Percentiles rank a stretch among this genome's conserved stretches.
These are phyloP conservation scores for Papilionanthe hybrid DNA, from an alignment of 116 monocot species.

Conservation along the genomic window DNA sequence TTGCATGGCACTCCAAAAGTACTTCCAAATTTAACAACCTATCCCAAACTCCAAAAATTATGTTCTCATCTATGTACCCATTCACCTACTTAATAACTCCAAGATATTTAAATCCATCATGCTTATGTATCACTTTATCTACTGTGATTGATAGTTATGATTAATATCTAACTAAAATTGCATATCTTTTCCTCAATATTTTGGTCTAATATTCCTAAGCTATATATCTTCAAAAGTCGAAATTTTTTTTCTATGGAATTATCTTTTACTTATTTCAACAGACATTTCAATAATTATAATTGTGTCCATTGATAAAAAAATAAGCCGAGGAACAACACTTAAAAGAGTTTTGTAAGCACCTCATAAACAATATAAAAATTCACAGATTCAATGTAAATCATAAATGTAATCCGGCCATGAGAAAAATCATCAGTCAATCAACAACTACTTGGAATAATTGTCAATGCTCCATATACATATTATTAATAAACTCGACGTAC, in stretches of 20 bases:
- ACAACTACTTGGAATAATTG: background rate
- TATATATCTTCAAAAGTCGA: too few relatives aligned
- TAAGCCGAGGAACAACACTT: background rate
- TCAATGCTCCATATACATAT: background rate
- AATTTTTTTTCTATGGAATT: too few relatives aligned
- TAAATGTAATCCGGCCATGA: background rate
- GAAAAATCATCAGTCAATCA: background rate
- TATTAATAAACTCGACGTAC: background rate
- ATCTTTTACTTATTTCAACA: too few relatives aligned
- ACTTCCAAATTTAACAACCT: background rate
- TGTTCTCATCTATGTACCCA: background rate
- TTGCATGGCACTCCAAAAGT: background rate
- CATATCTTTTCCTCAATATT: too few relatives aligned
- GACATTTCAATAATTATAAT: too few relatives aligned
- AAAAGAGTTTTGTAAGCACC: background rate
- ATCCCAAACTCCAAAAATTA: background rate
- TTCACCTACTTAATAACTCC: background rate
- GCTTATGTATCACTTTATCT: background rate
- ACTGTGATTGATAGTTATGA: background rate
- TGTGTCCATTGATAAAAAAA: background rate
- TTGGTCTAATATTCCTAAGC: too few relatives aligned
- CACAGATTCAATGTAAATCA: background rate
- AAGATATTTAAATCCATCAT: background rate
- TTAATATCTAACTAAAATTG: too few relatives aligned
- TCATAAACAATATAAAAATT: background rate